Evolutionary conservation across 176 grass and related monocot species (phyloP).

Genomic region (Bolboschoenus planiculmis): DNA sequence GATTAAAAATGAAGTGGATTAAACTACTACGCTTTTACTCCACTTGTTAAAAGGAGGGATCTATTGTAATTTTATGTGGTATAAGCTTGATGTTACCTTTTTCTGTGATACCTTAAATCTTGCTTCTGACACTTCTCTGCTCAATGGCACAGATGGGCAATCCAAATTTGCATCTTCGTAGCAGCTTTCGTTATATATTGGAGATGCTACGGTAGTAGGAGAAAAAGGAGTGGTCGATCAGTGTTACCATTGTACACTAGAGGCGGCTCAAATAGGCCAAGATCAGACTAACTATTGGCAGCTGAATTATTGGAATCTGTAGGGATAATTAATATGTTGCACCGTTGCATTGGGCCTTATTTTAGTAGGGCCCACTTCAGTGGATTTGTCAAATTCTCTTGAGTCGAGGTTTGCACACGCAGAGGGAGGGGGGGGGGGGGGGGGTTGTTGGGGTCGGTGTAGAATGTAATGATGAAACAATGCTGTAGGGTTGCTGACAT

Average conservation of each 20-base stretch:
- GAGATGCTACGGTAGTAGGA: conserved; percentile 61
- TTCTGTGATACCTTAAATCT: not conserved
- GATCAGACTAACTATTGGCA: conserved; percentile 53
- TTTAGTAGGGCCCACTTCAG: conserved; percentile 35
- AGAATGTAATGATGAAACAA: conserved; percentile 13
- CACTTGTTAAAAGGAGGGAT: not conserved
- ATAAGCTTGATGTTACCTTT: not conserved
- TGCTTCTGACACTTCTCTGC: conserved; percentile 1
- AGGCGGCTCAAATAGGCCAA: conserved; percentile 36
- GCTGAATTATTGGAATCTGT: not conserved
- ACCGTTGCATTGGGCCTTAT: conserved; percentile 31
- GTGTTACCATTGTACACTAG: conserved; percentile 68
- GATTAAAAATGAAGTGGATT: not conserved
- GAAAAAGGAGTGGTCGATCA: conserved; percentile 37
- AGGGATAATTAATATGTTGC: conserved; percentile 19
- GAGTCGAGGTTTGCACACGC: not conserved
- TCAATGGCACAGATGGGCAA: conserved; percentile 59
- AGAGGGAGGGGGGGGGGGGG: not conserved
- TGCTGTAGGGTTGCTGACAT: not conserved
- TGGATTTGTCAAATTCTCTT: conserved; percentile 28
- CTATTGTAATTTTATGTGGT: not conserved
- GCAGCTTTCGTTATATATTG: conserved; percentile 44
- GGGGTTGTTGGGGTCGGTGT: too few relatives aligned
- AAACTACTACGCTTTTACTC: not conserved
- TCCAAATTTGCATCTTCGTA: conserved; percentile 47